Percentiles rank a stretch among this genome's conserved stretches.
Conservation (phyloP, 768 basidiomycete species). For the Clathrus columnatus region DNA sequence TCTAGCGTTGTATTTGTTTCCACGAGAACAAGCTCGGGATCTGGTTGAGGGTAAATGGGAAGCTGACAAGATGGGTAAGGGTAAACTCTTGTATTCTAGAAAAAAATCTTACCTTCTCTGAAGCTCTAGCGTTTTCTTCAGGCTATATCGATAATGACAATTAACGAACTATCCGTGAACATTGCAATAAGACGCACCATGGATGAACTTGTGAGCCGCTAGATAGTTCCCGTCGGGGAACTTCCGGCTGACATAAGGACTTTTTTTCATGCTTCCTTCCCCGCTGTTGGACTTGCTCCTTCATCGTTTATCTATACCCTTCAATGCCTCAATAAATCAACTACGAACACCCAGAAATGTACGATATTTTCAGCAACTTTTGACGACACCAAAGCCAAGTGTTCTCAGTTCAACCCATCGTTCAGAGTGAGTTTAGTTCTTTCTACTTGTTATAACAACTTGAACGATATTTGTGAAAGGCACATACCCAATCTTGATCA, state of each 20-base stretch:
- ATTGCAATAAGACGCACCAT: background rate
- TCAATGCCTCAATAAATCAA: background rate
- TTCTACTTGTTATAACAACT: background rate
- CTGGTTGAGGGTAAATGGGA: slow-evolving; percentile 68
- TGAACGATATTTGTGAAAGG: background rate
- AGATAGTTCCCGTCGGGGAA: background rate
- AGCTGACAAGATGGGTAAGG: slow-evolving; percentile 39
- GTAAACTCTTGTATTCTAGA: background rate
- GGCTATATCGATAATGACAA: background rate
- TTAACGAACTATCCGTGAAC: background rate
- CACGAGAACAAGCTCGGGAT: slow-evolving; percentile 58
- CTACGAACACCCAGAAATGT: background rate
- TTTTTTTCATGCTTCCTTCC: slow-evolving; percentile 3
- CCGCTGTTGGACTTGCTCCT: slow-evolving; percentile 2
- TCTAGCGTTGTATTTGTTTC: slow-evolving; percentile 71
- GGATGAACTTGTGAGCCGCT: background rate
- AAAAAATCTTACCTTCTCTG: background rate
- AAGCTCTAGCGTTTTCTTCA: background rate
- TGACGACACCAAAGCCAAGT: background rate
- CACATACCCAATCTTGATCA: background rate
- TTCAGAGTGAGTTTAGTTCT: background rate
- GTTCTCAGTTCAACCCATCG: background rate
- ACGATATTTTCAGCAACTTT: slow-evolving; percentile 4
- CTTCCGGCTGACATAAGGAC: background rate
- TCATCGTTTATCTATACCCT: background rate